Base-by-base conservation (phyloP, 73 alveolate genomes). In the Stentor coeruleus region DNA sequence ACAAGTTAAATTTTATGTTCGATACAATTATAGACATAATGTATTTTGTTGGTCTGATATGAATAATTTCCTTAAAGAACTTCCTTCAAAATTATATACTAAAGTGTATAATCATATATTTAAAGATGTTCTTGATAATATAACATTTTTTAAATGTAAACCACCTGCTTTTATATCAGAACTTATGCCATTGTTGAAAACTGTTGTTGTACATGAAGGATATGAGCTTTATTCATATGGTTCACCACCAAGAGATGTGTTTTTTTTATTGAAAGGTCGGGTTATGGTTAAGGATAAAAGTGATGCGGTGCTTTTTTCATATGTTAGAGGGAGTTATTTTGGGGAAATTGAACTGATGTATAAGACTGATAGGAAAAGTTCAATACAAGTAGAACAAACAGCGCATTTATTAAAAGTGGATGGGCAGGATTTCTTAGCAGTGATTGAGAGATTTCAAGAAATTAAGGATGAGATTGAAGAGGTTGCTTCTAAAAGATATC, bases 181-280 rank as follows among this genome's bases (percentile, higher is more conserved):
- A 59, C 74, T 88, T 3, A 57, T 88, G 35, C 94, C 94, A 3
- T 37, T 84, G 26, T 81, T 88, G 30, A 83, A 85, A 59, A 39
- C 80, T 35, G 82, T 84, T 86, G 86, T 76, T 57, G 77, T 85
- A 3, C 75, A 80, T 59, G 84, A 82, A 31, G 85, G 85, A 14
- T 74, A 83, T 39, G 87, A 72, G 0, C 72, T 87, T 11, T 87
- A 74, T 60, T 41, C 90, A 2, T 72, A 88, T 42, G 91, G 94
- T 15, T 75, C 59, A n/a, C 26, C 72, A n/a, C 83, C 83, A n/a
- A 37, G 72, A n/a, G 83, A 75, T 38, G 89, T 88, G 1, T 88
- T 76, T 55, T 88, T 88, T 74, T 75, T 88, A 66, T 60, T 88
- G 20, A 84, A 77, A 20, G 94, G 94, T 0, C 74, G 91, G 38